Percentiles rank a stretch among this genome's conserved stretches.
These are phyloP conservation scores for Calamus simplicifolius DNA, from an alignment of 176 grass and related monocot genomes.

Conservation along the genomic window DNA sequence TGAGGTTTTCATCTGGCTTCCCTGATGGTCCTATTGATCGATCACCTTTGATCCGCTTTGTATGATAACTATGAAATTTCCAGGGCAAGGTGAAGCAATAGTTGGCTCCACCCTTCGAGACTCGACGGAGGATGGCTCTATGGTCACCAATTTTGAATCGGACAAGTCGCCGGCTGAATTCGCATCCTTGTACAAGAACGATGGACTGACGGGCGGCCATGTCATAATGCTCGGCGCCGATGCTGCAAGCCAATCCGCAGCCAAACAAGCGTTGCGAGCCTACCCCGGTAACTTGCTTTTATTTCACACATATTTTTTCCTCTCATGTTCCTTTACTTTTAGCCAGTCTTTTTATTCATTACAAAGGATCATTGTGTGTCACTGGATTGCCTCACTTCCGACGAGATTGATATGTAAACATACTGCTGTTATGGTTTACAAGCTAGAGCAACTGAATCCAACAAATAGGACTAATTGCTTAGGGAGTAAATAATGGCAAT, in stretches of 20 bases:
- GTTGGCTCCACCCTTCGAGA: conserved; percentile 86
- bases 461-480: no score
- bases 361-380: no score
- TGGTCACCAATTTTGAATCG: conserved; percentile 78
- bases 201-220: conserved; percentile 61
- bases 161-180: conserved; percentile 63
- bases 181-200: conserved; percentile 59
- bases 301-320: neutral
- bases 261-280: conserved; percentile 59
- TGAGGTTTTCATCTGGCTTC: conserved; percentile 40
- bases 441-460: no score
- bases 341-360: no score
- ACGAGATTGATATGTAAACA: no score
- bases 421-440: no score
- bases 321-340: no score
- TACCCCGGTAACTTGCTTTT: conserved; percentile 52
- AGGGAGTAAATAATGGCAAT: no score
- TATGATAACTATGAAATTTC: neutral
- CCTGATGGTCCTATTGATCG: neutral
- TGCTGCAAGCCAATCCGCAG: conserved; percentile 48
- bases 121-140: conserved; percentile 22
- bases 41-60: no score
- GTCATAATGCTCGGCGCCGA: conserved; percentile 93
- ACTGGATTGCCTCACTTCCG: no score
- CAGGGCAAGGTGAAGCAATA: conserved; percentile 98